Conservation (phyloP, 306 rosid species). For the Albizia julibrissin region DNA sequence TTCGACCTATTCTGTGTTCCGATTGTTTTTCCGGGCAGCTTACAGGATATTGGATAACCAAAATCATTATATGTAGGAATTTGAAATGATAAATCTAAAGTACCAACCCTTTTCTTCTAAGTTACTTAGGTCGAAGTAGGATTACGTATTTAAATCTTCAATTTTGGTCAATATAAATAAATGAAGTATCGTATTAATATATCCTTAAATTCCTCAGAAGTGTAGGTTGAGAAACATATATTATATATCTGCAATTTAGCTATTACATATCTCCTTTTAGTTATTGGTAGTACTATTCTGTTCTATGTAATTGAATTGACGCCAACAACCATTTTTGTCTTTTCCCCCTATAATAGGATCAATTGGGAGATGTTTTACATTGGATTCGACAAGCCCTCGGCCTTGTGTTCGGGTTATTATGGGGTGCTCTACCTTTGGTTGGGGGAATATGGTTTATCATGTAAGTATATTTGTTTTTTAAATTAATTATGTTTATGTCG, state of each 20-base stretch:
- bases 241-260: background rate
- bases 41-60: background rate
- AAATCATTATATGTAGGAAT: background rate
- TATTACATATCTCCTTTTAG: background rate
- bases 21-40: background rate
- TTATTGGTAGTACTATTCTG: background rate
- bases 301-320: slow-evolving; percentile 4
- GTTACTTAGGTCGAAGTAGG: background rate
- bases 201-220: background rate
- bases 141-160: background rate
- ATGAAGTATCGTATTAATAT: background rate
- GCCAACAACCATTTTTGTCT: background rate
- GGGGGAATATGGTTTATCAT: slow-evolving; percentile 93
- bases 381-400: slow-evolving; percentile 93
- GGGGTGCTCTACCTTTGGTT: slow-evolving; percentile 91
- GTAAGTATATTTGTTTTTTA: slow-evolving; percentile 53
- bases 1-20: slow-evolving; percentile 15
- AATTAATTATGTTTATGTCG: background rate
- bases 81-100: slow-evolving; percentile 4
- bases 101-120: background rate
- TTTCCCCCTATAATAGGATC: slow-evolving; percentile 60
- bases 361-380: slow-evolving; percentile 95
- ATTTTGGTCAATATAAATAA: background rate
- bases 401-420: slow-evolving; percentile 70
- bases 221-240: background rate